Percentiles rank a stretch among this genome's conserved stretches.
These are phyloP conservation scores for Penicillium goetzii DNA, from an alignment of 495 filamentous ascomycete species.

Conservation along the genomic window DNA sequence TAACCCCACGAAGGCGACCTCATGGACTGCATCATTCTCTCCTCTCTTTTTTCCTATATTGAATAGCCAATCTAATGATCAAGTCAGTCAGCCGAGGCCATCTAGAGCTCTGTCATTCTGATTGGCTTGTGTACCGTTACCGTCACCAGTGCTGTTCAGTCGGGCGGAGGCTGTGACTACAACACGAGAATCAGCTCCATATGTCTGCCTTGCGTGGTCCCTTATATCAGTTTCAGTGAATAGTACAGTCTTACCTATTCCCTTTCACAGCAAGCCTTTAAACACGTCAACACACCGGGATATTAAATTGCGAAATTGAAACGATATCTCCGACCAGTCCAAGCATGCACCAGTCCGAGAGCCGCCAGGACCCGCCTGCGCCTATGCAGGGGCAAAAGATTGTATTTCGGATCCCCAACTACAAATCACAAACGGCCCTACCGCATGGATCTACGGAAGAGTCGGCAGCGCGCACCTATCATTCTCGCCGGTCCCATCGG, in stretches of 20 bases:
- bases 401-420: slow-evolving; percentile 33
- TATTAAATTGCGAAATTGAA: background rate
- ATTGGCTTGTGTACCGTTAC: background rate
- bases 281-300: background rate
- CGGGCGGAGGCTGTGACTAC: slow-evolving; percentile 9
- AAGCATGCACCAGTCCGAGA: slow-evolving; percentile 16
- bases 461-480: slow-evolving; percentile 27
- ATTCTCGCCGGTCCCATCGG: slow-evolving; percentile 43
- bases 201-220: slow-evolving; percentile 5
- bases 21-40: slow-evolving; percentile 6
- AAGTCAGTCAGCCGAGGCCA: background rate
- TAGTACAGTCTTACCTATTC: background rate
- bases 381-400: slow-evolving; percentile 34
- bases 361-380: slow-evolving; percentile 9
- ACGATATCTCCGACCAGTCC: background rate
- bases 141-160: background rate
- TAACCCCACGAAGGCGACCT: slow-evolving; percentile 12
- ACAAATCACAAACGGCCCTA: slow-evolving; percentile 16
- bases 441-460: slow-evolving; percentile 14
- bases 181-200: background rate
- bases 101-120: background rate
- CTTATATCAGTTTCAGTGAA: background rate
- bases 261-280: background rate
- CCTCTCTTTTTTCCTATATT: slow-evolving; percentile 1
- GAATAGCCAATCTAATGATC: slow-evolving; percentile 6